A percentile compares a stretch with the other conserved stretches of the same genome.
phyloP scores from a whole-genome alignment of 2,329 filamentous ascomycete genomes.

The Harringtonia lauricola region DNA sequence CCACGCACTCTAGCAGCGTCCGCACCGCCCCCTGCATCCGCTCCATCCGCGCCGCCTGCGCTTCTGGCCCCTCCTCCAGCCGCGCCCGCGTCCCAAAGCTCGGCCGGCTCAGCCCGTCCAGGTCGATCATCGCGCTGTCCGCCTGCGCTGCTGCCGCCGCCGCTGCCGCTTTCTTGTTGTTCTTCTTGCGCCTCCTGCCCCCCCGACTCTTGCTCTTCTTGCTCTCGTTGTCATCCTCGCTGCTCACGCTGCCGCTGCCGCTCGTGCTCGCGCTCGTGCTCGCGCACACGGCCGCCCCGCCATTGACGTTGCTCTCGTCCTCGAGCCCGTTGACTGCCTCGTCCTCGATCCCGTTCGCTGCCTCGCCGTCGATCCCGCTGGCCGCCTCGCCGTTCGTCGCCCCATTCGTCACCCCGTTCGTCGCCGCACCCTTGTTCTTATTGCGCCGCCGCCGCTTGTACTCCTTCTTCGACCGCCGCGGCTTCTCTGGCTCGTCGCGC shows the following conservation, averaged over 20 bases:
- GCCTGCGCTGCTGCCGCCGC: conserved; percentile 20
- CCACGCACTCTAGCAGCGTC: conserved; percentile 57
- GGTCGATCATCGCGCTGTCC: conserved; percentile 48
- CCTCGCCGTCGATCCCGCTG: neutral
- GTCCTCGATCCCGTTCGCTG: too few relatives aligned
- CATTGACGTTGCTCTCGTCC: neutral
- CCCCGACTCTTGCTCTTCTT: too few relatives aligned
- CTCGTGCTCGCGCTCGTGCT: too few relatives aligned
- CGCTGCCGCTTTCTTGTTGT: conserved; percentile 1
- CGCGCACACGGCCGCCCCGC: neutral
- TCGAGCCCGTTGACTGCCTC: too few relatives aligned
- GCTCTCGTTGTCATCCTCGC: neutral
- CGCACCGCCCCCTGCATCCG: conserved; percentile 52
- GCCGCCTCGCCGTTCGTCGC: neutral
- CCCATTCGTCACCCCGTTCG: neutral
- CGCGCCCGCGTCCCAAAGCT: conserved; percentile 53
- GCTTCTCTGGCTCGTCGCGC: conserved; percentile 34
- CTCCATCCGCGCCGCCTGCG: conserved; percentile 39
- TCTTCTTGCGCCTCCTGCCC: neutral
- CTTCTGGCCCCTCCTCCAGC: conserved; percentile 42
- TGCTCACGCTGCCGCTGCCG: conserved; percentile 3
- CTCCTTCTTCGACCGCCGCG: neutral
- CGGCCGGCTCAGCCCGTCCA: conserved; percentile 49
- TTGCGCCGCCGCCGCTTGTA: neutral
- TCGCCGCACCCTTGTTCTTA: neutral